Evolutionary conservation across 306 rosid genomes (phyloP), one percentile per base, ranked within the genome.

Genomic region (Cucurbita ficifolia): DNA sequence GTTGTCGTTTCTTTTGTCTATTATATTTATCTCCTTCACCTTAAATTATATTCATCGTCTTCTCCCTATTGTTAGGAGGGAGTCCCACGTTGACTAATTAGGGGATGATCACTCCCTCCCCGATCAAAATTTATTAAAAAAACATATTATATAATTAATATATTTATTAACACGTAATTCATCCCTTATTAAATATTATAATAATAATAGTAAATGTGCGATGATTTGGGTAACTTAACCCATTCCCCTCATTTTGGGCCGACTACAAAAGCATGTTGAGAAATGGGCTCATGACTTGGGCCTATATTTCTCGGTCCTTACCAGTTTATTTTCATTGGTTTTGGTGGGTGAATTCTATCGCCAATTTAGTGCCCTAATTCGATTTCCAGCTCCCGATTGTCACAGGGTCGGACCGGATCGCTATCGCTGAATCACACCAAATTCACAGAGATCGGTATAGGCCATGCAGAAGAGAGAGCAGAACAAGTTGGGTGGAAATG

Each of bases 391-490:
- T 54, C 18, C 13, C 18, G 18, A 54, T 72, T 40, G n/a, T 14
- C 29, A 11, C 18, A 43, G 18, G 13, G 19, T 42, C 52, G 59
- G 58, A 53, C 18, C 74, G 74, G 49, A 13, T 22, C 79, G 67
- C 73, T 77, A 42, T 71, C 7, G 67, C 70, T 18, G 36, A 33
- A 73, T 63, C 64, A 3, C 10, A 7, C 9, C 42, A 45, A 68
- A 42, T 16, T 48, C 42, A 22, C 22, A 14, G 56, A 50, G 64
- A 76, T 21, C 14, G 6, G 6, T 11, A 11, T 18, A 53, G 72
- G 11, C 63, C 51, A 92, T 94, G 99, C 99, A 95, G 95, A 95
- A 91, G 93, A 85, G 99, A 75, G 99, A 95, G 19, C 96, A 82
- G 71, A 74, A 72, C 73, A 95, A 91, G 86, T 84, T 86, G 51